Evolutionary conservation across 2,329 filamentous ascomycete genomes (phyloP), one percentile per base, ranked within the genome.

Genomic region (Fusarium protoensiforme): DNA sequence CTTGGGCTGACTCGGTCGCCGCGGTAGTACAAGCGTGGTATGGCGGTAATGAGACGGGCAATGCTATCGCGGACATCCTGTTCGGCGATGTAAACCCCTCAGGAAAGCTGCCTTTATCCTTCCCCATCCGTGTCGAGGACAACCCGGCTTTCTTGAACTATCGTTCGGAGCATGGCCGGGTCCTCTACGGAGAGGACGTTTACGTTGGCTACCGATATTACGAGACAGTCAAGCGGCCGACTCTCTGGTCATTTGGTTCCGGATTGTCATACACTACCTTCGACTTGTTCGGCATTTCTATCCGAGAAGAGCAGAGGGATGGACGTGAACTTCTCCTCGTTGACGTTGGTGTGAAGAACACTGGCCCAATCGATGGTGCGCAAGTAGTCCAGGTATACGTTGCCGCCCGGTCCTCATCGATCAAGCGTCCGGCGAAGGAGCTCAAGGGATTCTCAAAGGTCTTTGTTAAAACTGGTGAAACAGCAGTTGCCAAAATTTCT

Each of bases 151-250:
- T 92, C 82, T 85, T 94, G 75, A 95, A 94, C 84, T 96, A 91
- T 81, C 84, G 87, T 39, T 88, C 88, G 13, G 93, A 96, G 80
- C 90, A 91, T 38, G 90, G 92, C 43, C 88, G 92, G 66, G 91
- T 92, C 0, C 84, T 94, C 1, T 96, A 96, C 78, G 92, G 92
- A 54, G 94, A 96, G 81, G 93, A 94, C 69, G 85, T 96, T 54
- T 96, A 94, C 80, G 86, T 96, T 39, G 94, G 94, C 4, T 96
- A 96, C 83, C 87, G 93, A 24, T 94, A 91, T 84, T 96, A 94
- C 80, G 93, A 96, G 78, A 91, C 89, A 75, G 86, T 88, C 20
- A 86, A 91, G 41, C 86, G 90, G 92, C 31, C 96, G 95, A 82
- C 88, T 92, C 65, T 97, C 96, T 79, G 94, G 94, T 14, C 91